These are phyloP conservation scores for Calycina herbarum DNA, from an alignment of 2,329 filamentous ascomycete species.

Conservation along the genomic window DNA sequence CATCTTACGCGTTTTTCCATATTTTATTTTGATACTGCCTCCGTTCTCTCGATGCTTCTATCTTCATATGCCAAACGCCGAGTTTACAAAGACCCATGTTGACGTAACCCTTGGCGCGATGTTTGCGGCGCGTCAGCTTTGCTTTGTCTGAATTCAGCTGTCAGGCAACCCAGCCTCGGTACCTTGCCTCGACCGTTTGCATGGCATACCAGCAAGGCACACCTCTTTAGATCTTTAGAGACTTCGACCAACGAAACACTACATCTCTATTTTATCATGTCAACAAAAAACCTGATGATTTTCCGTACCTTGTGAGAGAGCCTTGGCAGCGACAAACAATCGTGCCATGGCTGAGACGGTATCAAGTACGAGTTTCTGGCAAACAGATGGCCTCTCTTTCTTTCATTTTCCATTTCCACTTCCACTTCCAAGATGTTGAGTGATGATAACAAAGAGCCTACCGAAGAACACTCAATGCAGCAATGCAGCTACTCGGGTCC, in stretches of 20 bases:
- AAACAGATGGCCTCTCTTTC: not conserved
- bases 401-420: not conserved
- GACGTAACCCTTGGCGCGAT: not conserved
- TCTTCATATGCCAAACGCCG: not conserved
- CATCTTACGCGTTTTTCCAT: not conserved
- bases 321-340: not conserved
- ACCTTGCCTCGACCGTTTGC: not conserved
- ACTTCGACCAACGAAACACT: not conserved
- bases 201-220: not conserved
- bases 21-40: not conserved
- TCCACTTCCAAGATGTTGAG: conserved; percentile 20
- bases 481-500: conserved; percentile 21
- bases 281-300: not conserved
- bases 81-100: not conserved
- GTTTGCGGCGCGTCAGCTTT: not conserved
- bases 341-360: not conserved
- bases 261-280: not conserved
- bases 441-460: conserved; percentile 37
- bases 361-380: not conserved
- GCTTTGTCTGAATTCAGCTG: not conserved
- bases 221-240: not conserved
- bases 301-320: not conserved
- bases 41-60: not conserved
- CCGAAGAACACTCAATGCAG: conserved; percentile 22
- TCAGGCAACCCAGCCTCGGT: not conserved